Percentiles rank a stretch among this genome's conserved stretches.
These are phyloP conservation scores for Aeschynomene evenia DNA, from an alignment of 306 rosid genomes.

Conservation along the genomic window DNA sequence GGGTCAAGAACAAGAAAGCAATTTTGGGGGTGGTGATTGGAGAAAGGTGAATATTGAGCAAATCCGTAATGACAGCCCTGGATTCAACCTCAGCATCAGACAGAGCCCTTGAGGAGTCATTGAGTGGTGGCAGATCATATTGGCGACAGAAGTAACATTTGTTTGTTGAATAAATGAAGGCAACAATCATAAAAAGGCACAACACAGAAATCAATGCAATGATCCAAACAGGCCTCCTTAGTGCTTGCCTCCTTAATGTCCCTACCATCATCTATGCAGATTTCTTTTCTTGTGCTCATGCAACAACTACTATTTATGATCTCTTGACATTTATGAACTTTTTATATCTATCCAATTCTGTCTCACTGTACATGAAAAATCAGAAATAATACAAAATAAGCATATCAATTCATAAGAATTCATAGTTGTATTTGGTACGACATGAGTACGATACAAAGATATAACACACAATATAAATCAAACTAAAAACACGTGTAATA, in stretches of 20 bases:
- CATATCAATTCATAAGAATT: too few species aligned
- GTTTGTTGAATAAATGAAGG: constrained; percentile 43
- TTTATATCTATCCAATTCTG: neutral
- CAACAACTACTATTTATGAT: constrained; percentile 22
- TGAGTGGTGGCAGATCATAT: constrained; percentile 18
- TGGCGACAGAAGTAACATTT: constrained; percentile 49
- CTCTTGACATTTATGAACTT: constrained; percentile 32
- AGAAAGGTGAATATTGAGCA: constrained; percentile 49
- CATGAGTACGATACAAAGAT: too few species aligned
- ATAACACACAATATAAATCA: too few species aligned
- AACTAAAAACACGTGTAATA: too few species aligned
- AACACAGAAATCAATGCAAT: constrained; percentile 41
- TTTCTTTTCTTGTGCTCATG: constrained; percentile 55
- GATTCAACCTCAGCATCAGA: constrained; percentile 68
- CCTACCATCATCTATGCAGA: constrained; percentile 58
- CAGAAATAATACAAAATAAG: neutral
- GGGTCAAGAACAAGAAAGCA: constrained; percentile 91
- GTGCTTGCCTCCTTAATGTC: constrained; percentile 42
- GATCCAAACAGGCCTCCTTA: constrained; percentile 61
- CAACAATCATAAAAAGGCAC: constrained; percentile 44
- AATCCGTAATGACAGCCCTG: constrained; percentile 61
- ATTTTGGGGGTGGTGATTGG: constrained; percentile 60
- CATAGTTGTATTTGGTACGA: neutral
- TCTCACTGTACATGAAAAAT: neutral
- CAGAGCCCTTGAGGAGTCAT: constrained; percentile 35